Base-by-base conservation (phyloP, 2,329 filamentous ascomycete genomes). In the Trichoderma sp. region DNA sequence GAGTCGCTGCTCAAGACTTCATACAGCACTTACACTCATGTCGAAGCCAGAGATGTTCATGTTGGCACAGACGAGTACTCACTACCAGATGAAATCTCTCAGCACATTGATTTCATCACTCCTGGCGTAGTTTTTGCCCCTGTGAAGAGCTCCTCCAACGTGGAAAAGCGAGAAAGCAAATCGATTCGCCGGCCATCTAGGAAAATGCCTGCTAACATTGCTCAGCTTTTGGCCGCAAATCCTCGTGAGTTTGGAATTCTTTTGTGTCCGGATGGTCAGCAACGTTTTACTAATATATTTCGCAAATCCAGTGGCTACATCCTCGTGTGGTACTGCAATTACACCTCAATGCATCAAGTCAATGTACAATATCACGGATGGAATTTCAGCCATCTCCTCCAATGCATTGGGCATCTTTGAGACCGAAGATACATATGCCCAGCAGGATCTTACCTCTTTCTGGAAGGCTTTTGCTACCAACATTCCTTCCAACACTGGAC, bases 331-430 rank as follows among this genome's bases (percentile, higher is more conserved):
- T 72, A 76, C 77, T 16, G 82, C 84, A 73, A 87, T 89, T 71
- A 89, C 86, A 0, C 85, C 86, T 0, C 81, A 82, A 52, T 90
- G 87, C 72, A 80, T 88, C 61, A 81, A 81, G 54, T 81, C 84
- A 5, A 77, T 86, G 24, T 86, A 84, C 72, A 74, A 78, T 3
- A 81, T 83, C 60, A 81, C 85, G 18, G 72, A 79, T 16, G 81
- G 80, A 16, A 76, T 74, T 3, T 76, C 76, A 8, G 64, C 70
- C 37, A 69, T 75, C 78, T 21, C 79, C 18, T 77, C 78, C 70
- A 86, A 87, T 74, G 81, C 79, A 28, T 81, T 84, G 56, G 85
- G 84, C 46, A 82, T 88, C 54, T 85, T 86, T 46, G 85, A 87
- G 71, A 83, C 83, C 66, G 81, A 80, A 30, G 82, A 88, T 71